Evolutionary conservation across 2,329 filamentous ascomycete genomes (phyloP), one percentile per base, ranked within the genome.

Genomic region (Colletotrichum liaoningense): DNA sequence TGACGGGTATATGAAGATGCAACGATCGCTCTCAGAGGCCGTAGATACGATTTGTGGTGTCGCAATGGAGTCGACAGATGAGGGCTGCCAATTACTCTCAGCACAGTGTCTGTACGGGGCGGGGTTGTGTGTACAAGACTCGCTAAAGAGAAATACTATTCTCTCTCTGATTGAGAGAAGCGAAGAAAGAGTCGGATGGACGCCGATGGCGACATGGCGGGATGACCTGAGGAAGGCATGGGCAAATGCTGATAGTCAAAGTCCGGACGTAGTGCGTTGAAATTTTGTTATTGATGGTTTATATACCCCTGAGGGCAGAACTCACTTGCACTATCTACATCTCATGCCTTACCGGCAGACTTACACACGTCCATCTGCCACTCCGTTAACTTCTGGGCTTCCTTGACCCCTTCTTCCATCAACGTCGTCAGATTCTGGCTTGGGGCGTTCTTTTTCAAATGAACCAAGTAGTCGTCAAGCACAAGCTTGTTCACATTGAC

Each of bases 401-500:
- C 82, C 46, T 82, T 80, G 14, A 87, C 86, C 1, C 86, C 85
- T 67, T 78, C 78, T 70, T 87, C 85, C 78, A 88, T 86, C 72
- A 86, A 76, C 54, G 80, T 78, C n/a, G 82, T 85, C 60, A 83
- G 75, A 16, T 76, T 75, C 73, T 78, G 58, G 64, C 77, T 81
- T 59, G 82, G 74, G 5, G 84, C 84, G 6, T 85, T 82, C 56
- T 80, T 76, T 74, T 82, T 79, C 33, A 88, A 2, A 54, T 22
- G n/a, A 26, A 26, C 16, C 54, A 30, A 57, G 38, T 11, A 83
- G 33, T 80, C 81, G 28, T 83, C 81, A 35, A 84, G 78, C 46
- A 86, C 79, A 62, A 83, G 75, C 76, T 84, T 84, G 71, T 88
- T 88, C 1, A 88, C 85, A 71, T 88, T 88, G 59, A 87, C 80